Evolutionary conservation across 2,329 filamentous ascomycete species (phyloP).

Genomic region (Cladosporium halotolerans): DNA sequence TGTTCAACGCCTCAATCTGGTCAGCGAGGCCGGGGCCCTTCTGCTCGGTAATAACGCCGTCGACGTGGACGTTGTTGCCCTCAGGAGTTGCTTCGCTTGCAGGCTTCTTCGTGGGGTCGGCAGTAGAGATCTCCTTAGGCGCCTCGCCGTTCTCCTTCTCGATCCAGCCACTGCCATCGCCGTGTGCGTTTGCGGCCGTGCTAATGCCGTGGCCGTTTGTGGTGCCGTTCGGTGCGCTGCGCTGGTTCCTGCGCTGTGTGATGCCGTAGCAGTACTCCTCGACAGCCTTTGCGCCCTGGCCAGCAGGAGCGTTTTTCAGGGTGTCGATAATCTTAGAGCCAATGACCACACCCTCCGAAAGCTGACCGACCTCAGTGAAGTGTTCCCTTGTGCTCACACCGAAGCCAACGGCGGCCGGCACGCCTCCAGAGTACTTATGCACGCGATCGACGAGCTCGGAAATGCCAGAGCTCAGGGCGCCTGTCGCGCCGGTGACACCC

Average conservation of each 20-base stretch:
- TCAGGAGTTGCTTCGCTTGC: conserved; percentile 25
- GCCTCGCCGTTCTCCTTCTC: conserved; percentile 24
- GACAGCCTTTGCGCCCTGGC: conserved; percentile 64
- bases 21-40: conserved; percentile 67
- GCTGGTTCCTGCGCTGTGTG: conserved; percentile 35
- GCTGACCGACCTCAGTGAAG: conserved; percentile 74
- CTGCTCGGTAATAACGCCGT: conserved; percentile 59
- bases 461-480: conserved; percentile 72
- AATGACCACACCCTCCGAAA: conserved; percentile 92
- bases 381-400: conserved; percentile 94
- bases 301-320: conserved; percentile 61
- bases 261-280: conserved; percentile 80
- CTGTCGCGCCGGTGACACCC: conserved; percentile 89
- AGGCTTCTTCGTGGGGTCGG: conserved; percentile 29
- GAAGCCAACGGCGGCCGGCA: conserved; percentile 88
- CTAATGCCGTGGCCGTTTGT: conserved; percentile 24
- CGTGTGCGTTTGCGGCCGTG: conserved; percentile 28
- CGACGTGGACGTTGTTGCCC: conserved; percentile 57
- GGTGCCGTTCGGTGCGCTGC: conserved; percentile 1
- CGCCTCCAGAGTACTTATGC: conserved; percentile 84
- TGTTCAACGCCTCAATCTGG: conserved; percentile 76
- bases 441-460: conserved; percentile 78
- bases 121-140: conserved; percentile 30
- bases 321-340: conserved; percentile 90
- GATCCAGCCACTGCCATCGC: conserved; percentile 32